Evolutionary conservation across 805 yeast genomes (phyloP).

Genomic region (Saturnispora serradocipensis): DNA sequence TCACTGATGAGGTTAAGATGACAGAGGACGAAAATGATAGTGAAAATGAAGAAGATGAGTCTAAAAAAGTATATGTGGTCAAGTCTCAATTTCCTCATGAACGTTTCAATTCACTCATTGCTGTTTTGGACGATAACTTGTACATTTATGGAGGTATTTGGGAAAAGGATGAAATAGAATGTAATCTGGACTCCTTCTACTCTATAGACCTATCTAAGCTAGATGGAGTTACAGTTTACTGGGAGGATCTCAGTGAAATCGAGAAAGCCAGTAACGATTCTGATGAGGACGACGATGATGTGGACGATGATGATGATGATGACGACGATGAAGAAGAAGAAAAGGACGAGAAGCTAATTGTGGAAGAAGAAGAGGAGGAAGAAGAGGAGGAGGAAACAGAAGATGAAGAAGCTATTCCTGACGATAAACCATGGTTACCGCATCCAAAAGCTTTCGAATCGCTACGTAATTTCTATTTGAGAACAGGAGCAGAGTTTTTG

Average conservation of each 20-base stretch:
- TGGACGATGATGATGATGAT: constrained; percentile 62
- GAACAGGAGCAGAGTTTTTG: constrained; percentile 79
- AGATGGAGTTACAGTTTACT: constrained; percentile 78
- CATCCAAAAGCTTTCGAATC: constrained; percentile 92
- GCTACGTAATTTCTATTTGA: constrained; percentile 71
- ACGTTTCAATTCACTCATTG: constrained; percentile 76
- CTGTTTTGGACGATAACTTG: constrained; percentile 75
- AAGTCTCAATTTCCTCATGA: constrained; percentile 70
- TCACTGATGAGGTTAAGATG: neutral
- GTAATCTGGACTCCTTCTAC: constrained; percentile 74
- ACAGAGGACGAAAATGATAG: constrained; percentile 30
- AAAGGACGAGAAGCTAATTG: constrained; percentile 36
- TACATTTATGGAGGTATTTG: constrained; percentile 86
- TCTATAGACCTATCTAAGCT: constrained; percentile 75
- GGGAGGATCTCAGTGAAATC: constrained; percentile 75
- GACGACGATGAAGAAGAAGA: constrained; percentile 43
- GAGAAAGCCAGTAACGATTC: constrained; percentile 46
- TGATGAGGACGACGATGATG: constrained; percentile 56
- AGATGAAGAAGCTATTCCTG: constrained; percentile 64
- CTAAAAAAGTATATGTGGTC: constrained; percentile 40
- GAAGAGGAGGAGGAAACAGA: constrained; percentile 65
- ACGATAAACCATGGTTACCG: constrained; percentile 92
- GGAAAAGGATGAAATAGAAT: constrained; percentile 85
- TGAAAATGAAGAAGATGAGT: constrained; percentile 25
- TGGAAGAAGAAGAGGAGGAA: constrained; percentile 36